Conservation (phyloP, 2,329 filamentous ascomycete genomes). For the Exophiala alcalophila region DNA sequence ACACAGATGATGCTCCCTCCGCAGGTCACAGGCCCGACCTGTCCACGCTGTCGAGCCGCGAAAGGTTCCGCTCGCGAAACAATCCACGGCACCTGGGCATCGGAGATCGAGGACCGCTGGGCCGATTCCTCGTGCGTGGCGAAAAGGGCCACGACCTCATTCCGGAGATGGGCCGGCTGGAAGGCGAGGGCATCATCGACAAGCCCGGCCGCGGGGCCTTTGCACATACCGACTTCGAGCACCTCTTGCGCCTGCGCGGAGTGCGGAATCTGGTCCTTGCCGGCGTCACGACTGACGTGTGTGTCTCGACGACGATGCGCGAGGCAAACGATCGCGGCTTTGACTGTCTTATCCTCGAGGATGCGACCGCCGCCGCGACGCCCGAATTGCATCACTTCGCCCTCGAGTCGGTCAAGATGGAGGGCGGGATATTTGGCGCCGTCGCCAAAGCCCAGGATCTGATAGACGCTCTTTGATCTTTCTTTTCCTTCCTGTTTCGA, state of each 20-base stretch:
- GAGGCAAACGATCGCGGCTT: constrained; percentile 57
- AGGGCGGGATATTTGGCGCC: constrained; percentile 47
- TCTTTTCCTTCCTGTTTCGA: too few relatives aligned
- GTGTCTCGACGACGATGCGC: constrained; percentile 54
- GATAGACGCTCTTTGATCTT: constrained; percentile 33
- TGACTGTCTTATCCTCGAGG: constrained; percentile 52
- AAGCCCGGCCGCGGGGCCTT: constrained; percentile 56
- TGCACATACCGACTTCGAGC: constrained; percentile 54
- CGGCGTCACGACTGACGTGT: constrained; percentile 57
- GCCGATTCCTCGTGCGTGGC: constrained; percentile 57
- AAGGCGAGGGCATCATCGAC: constrained; percentile 52
- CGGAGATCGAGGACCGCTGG: constrained; percentile 53
- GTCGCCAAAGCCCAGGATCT: constrained; percentile 41
- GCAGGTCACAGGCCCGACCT: constrained; percentile 52
- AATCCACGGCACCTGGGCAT: constrained; percentile 53
- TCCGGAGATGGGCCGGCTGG: constrained; percentile 50
- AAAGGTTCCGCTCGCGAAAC: constrained; percentile 52
- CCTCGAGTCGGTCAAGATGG: constrained; percentile 46
- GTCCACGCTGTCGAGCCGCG: constrained; percentile 55
- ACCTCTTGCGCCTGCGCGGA: constrained; percentile 49
- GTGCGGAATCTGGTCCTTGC: constrained; percentile 53
- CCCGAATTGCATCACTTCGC: constrained; percentile 42
- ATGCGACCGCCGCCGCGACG: constrained; percentile 47
- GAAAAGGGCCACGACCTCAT: constrained; percentile 58
- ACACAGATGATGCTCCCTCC: not conserved